Percentiles rank a stretch among this genome's conserved stretches.
Conservation (phyloP, 2,329 filamentous ascomycete species). For the Karstenula rhodostoma region DNA sequence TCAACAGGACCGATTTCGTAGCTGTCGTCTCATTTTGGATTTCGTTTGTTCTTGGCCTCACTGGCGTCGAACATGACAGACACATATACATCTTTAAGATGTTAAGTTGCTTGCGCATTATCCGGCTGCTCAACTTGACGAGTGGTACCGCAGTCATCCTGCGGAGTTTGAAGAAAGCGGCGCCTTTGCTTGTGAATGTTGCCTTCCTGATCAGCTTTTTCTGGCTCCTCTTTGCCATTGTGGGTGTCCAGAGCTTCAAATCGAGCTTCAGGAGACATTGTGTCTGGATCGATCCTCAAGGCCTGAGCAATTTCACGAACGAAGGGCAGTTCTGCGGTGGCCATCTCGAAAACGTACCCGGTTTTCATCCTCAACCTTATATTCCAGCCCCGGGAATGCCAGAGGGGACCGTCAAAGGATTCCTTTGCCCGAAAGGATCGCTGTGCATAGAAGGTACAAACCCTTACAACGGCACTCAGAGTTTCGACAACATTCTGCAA, state of each 20-base stretch:
- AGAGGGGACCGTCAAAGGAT: conserved; percentile 73
- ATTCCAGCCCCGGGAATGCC: conserved; percentile 58
- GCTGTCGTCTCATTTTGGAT: conserved; percentile 97
- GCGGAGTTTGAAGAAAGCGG: conserved; percentile 92
- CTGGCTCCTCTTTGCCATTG: conserved; percentile 95
- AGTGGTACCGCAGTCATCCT: conserved; percentile 95
- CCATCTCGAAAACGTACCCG: conserved; percentile 64
- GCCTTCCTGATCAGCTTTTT: conserved; percentile 96
- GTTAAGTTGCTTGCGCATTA: conserved; percentile 92
- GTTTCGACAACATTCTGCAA: conserved; percentile 93
- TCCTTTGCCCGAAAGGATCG: conserved; percentile 83
- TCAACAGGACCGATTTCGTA: conserved; percentile 94
- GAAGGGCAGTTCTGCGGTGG: conserved; percentile 84
- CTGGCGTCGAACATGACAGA: conserved; percentile 70
- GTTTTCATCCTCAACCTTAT: conserved; percentile 66
- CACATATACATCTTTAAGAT: conserved; percentile 94
- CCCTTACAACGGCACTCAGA: conserved; percentile 85
- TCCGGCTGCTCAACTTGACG: conserved; percentile 89
- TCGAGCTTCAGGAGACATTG: conserved; percentile 59
- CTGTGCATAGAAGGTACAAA: conserved; percentile 80
- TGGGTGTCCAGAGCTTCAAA: conserved; percentile 92
- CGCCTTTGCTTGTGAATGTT: conserved; percentile 88
- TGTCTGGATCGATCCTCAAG: conserved; percentile 61
- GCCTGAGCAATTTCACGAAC: conserved; percentile 62
- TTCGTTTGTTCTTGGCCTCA: conserved; percentile 76